Percentiles rank a stretch among this genome's conserved stretches.
Conservation (phyloP, 2,329 filamentous ascomycete genomes). For the Exophiala xenobiotica region DNA sequence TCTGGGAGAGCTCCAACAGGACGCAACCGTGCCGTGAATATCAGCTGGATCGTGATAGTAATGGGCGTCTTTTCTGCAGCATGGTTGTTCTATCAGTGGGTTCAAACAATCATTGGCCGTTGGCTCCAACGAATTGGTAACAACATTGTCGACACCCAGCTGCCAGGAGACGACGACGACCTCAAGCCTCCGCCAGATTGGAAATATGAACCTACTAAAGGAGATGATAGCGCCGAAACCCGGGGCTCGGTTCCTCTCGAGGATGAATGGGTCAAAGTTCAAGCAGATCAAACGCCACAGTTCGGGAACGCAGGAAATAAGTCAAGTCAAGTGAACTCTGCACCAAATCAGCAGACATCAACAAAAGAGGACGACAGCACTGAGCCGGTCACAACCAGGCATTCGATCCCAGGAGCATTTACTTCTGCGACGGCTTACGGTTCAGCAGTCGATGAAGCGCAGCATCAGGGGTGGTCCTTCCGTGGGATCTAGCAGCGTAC, state of each 20-base stretch:
- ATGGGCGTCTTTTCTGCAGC: conserved; percentile 61
- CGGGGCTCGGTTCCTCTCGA: too few species aligned
- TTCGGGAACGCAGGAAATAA: too few species aligned
- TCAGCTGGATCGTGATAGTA: conserved; percentile 76
- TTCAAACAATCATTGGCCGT: conserved; percentile 27
- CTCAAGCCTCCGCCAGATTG: conserved; percentile 30
- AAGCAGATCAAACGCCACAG: too few species aligned
- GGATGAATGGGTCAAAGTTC: too few species aligned
- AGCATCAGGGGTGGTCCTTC: conserved; percentile 29
- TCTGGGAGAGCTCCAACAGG: conserved; percentile 52
- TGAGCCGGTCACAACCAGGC: not conserved
- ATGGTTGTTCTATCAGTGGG: conserved; percentile 30
- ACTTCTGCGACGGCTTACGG: conserved; percentile 12
- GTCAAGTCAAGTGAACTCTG: too few species aligned
- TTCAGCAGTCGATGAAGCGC: conserved; percentile 21
- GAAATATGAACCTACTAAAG: conserved; percentile 12
- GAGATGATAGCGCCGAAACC: not conserved
- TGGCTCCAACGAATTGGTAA: conserved; percentile 29
- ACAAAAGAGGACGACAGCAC: not conserved
- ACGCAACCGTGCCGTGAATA: conserved; percentile 71
- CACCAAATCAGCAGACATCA: too few species aligned
- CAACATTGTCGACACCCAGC: conserved; percentile 31
- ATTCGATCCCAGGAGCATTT: conserved; percentile 12
- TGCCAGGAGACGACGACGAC: conserved; percentile 31
- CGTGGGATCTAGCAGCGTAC: conserved; percentile 7